Evolutionary conservation across 2,329 filamentous ascomycete genomes (phyloP).

Genomic region (Cercospora canescens): DNA sequence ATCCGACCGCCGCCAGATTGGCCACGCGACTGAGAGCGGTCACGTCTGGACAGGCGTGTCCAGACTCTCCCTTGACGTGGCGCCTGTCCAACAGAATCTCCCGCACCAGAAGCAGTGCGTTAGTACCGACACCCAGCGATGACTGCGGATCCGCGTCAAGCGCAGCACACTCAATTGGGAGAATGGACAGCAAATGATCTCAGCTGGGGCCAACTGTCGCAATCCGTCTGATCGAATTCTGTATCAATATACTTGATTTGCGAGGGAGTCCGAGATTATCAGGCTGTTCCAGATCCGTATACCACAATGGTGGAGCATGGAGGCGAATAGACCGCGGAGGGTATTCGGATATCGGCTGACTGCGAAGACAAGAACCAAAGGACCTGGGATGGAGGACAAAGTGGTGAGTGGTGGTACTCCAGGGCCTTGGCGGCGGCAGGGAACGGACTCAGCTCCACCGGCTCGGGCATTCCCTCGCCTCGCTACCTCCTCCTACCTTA

Average conservation of each 20-base stretch:
- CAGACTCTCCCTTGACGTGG: neutral
- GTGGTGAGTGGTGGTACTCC: too few species aligned
- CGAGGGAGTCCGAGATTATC: neutral
- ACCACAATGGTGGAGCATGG: neutral
- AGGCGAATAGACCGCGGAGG: too few species aligned
- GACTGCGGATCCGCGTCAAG: neutral
- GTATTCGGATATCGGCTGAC: too few species aligned
- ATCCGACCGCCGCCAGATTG: neutral
- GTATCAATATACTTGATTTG: neutral
- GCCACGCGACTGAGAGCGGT: neutral
- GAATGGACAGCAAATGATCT: neutral
- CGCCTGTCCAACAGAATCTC: neutral
- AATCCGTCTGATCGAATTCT: neutral
- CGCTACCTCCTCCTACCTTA: neutral
- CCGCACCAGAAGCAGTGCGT: neutral
- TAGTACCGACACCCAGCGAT: neutral
- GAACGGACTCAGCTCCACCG: neutral
- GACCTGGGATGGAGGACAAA: too few species aligned
- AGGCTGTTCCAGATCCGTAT: neutral
- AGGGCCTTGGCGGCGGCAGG: neutral
- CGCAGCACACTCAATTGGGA: neutral
- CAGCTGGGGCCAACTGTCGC: neutral
- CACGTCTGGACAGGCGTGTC: neutral
- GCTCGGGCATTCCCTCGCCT: neutral
- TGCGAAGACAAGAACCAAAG: too few species aligned